phyloP scores from a whole-genome alignment of 208 protist genomes.

The Endotrypanum monterogeii region DNA sequence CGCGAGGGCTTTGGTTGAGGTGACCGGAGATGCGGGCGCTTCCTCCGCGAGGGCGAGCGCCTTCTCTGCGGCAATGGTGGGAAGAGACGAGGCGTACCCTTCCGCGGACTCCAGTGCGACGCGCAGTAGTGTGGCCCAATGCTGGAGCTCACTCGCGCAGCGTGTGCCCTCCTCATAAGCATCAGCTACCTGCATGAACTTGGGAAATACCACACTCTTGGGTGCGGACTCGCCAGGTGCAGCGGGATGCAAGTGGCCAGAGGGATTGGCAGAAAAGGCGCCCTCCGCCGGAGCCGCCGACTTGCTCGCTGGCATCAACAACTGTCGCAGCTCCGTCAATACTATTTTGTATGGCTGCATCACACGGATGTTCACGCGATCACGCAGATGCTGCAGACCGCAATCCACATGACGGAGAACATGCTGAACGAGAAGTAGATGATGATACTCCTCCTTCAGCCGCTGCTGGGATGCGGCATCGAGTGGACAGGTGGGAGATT shows the following conservation, averaged over 20 bases:
- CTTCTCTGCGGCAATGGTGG: conserved; percentile 40
- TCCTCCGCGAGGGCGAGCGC: conserved; percentile 28
- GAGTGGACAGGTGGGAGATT: conserved; percentile 56
- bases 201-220: conserved; percentile 64
- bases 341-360: conserved; percentile 51
- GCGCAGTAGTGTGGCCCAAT: conserved; percentile 51
- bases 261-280: neutral
- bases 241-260: neutral
- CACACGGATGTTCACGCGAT: conserved; percentile 35
- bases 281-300: conserved; percentile 4
- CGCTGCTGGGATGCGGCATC: conserved; percentile 7
- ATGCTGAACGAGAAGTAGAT: conserved; percentile 55
- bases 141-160: conserved; percentile 52
- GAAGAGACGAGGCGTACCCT: conserved; percentile 53
- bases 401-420: conserved; percentile 52
- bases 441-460: conserved; percentile 80
- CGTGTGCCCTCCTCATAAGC: conserved; percentile 52
- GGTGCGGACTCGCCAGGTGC: conserved; percentile 32
- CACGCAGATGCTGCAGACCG: conserved; percentile 37
- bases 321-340: conserved; percentile 44
- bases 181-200: conserved; percentile 77
- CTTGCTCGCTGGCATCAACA: conserved; percentile 29
- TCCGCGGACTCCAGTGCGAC: conserved; percentile 42
- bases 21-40: conserved; percentile 11
- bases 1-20: conserved; percentile 15